Evolutionary conservation across 2,329 filamentous ascomycete genomes (phyloP).

Genomic region (Monosporascus cannonballus): DNA sequence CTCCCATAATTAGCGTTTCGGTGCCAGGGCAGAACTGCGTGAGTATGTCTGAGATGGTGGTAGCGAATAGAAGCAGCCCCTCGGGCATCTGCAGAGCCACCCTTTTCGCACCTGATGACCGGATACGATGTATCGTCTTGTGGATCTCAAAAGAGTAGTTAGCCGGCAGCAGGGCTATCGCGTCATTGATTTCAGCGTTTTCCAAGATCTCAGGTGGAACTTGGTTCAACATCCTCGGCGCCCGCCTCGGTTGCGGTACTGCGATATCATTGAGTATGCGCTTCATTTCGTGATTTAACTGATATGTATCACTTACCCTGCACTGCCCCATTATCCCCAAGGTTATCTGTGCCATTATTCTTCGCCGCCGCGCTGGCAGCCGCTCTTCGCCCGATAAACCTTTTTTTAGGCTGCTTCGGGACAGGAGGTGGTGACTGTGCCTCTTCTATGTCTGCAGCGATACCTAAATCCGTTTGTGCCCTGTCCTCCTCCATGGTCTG

Average conservation of each 20-base stretch:
- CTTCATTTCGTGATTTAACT: not conserved
- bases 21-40: slow-evolving; percentile 88
- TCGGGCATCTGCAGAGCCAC: slow-evolving; percentile 97
- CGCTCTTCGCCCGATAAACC: slow-evolving; percentile 80
- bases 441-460: slow-evolving; percentile 60
- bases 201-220: slow-evolving; percentile 83
- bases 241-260: slow-evolving; percentile 68
- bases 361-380: slow-evolving; percentile 55
- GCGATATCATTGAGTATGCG: slow-evolving; percentile 5
- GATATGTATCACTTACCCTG: slow-evolving; percentile 47
- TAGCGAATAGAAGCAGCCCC: slow-evolving; percentile 89
- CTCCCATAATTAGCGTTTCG: slow-evolving; percentile 96
- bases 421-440: slow-evolving; percentile 27
- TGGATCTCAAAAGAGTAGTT: slow-evolving; percentile 99
- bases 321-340: slow-evolving; percentile 58
- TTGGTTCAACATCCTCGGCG: slow-evolving; percentile 80
- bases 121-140: slow-evolving; percentile 94
- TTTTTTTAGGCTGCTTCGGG: slow-evolving; percentile 73
- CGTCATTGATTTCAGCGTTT: slow-evolving; percentile 78
- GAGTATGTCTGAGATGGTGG: slow-evolving; percentile 94
- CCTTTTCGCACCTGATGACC: slow-evolving; percentile 68
- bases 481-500: slow-evolving; percentile 68
- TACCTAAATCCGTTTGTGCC: slow-evolving; percentile 62
- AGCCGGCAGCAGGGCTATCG: slow-evolving; percentile 78
- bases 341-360: slow-evolving; percentile 28